Conservation (phyloP, 768 basidiomycete species). For the Hypholoma sublateritium region DNA sequence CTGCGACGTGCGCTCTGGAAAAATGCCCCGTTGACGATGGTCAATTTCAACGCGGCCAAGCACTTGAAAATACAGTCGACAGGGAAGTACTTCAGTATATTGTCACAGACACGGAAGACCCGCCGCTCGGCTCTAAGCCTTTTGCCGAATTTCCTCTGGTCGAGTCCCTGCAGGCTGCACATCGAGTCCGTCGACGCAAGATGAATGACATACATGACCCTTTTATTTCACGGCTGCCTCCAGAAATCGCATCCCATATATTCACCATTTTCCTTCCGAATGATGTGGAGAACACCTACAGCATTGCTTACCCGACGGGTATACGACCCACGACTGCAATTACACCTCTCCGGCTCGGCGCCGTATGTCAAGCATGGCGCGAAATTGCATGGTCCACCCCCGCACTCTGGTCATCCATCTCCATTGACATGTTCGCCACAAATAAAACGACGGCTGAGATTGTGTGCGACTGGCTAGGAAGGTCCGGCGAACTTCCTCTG, state of each 20-base stretch:
- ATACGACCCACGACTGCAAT: background rate
- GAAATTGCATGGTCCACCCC: slow-evolving; percentile 8
- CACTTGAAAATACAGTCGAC: too few relatives aligned
- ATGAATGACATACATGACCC: background rate
- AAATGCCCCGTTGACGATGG: too few relatives aligned
- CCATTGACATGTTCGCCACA: background rate
- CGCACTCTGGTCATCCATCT: slow-evolving; percentile 1
- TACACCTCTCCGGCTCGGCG: slow-evolving; percentile 1
- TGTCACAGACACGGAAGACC: too few relatives aligned
- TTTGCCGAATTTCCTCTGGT: background rate
- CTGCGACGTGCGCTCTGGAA: too few relatives aligned
- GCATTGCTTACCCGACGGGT: background rate
- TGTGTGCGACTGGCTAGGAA: background rate
- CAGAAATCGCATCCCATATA: slow-evolving; percentile 1
- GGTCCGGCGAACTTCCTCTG: slow-evolving; percentile 4
- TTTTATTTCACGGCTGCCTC: background rate
- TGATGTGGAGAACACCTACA: background rate
- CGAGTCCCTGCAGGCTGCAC: background rate
- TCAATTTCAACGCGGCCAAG: too few relatives aligned
- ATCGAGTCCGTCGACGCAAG: background rate
- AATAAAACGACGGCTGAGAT: background rate
- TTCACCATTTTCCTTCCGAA: background rate
- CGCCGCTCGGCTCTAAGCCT: background rate
- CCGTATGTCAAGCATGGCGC: slow-evolving; percentile 5
- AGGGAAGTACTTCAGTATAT: too few relatives aligned